phyloP scores from a whole-genome alignment of 2,329 filamentous ascomycete genomes.

The Fusarium irregulare region DNA sequence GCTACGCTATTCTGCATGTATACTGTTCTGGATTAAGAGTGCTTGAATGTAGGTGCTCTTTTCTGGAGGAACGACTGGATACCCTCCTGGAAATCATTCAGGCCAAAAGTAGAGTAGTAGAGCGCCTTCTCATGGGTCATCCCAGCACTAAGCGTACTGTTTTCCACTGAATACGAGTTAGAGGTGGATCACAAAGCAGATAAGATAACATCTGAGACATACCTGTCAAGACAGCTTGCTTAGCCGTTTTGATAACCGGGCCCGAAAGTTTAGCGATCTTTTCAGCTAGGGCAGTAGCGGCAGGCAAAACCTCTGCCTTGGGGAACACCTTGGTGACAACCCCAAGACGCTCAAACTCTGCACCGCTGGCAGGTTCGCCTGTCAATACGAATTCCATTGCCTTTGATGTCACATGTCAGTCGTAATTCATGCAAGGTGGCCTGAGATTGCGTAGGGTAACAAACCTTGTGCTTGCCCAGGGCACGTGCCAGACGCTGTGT shows the following conservation, averaged over 20 bases:
- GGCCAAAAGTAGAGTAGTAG: slow-evolving; percentile 32
- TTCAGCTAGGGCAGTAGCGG: slow-evolving; percentile 19
- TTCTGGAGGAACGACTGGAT: slow-evolving; percentile 30
- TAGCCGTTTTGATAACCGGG: slow-evolving; percentile 28
- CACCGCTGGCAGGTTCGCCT: slow-evolving; percentile 29
- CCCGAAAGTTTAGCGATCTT: slow-evolving; percentile 27
- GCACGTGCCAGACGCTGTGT: slow-evolving; percentile 49
- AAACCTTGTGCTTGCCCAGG: slow-evolving; percentile 50
- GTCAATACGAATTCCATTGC: slow-evolving; percentile 36
- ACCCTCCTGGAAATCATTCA: slow-evolving; percentile 32
- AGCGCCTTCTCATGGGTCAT: slow-evolving; percentile 34
- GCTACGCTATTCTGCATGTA: background rate
- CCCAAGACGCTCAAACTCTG: slow-evolving; percentile 29
- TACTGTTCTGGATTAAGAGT: slow-evolving; percentile 6
- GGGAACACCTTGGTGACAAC: slow-evolving; percentile 35
- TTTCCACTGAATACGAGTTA: slow-evolving; percentile 22
- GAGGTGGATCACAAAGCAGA: background rate
- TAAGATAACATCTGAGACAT: background rate
- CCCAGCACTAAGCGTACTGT: slow-evolving; percentile 15
- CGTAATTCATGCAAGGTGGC: background rate
- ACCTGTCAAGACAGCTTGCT: slow-evolving; percentile 35
- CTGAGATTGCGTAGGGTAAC: background rate
- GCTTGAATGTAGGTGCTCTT: slow-evolving; percentile 17
- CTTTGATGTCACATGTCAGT: slow-evolving; percentile 1
- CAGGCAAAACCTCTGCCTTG: slow-evolving; percentile 15